Evolutionary conservation across 1,284 basidiomycete species (phyloP), one percentile per base, ranked within the genome.

Genomic region (Apiotrichum gracile): DNA sequence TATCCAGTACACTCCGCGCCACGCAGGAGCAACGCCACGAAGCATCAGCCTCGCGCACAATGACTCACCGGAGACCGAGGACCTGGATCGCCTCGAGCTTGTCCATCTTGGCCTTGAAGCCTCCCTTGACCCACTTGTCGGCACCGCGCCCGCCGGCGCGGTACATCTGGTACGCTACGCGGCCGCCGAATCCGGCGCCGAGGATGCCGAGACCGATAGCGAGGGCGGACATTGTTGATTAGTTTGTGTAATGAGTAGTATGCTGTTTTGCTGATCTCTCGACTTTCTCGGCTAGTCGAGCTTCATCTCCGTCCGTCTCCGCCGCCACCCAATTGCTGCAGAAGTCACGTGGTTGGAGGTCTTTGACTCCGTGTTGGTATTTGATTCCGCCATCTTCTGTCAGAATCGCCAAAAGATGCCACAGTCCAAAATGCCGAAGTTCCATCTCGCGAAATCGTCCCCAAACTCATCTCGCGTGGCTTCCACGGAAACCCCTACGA

Each of bases 81-180:
- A 98, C 86, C 60, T 85, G 83, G 52, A 92, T 83, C 3, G 94
- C 94, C 77, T 97, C 94, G 61, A 85, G 87, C 69, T 88, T 82
- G 72, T 97, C 93, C 92, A 97, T 97, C 80, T 92, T 96, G 16
- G 82, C 78, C 72, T 86, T 88, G 83, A 98, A 98, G 1, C 93
- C 94, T 55, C 94, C 94, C 76, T 87, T 91, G 44, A 82, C 84
- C 84, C 90, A 97, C 72, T 94, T 83, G 44, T 92, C 86, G 13
- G 82, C 85, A 31, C 78, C 78, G 64, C 77, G 82, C 17, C 82
- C 83, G 44, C 79, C 77, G 24, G 62, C 70, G 40, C 72, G 58
- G 43, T 63, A 83, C 77, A 65, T 66, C 55, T 68, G 75, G 52
- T 31, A 83, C 49, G 24, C 84, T 80, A 56, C 81, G 78, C 90